A percentile compares a stretch with the other conserved stretches of the same genome.
These are phyloP conservation scores for Trichoderma aggressivum DNA, from an alignment of 2,329 filamentous ascomycete genomes.

Conservation along the genomic window DNA sequence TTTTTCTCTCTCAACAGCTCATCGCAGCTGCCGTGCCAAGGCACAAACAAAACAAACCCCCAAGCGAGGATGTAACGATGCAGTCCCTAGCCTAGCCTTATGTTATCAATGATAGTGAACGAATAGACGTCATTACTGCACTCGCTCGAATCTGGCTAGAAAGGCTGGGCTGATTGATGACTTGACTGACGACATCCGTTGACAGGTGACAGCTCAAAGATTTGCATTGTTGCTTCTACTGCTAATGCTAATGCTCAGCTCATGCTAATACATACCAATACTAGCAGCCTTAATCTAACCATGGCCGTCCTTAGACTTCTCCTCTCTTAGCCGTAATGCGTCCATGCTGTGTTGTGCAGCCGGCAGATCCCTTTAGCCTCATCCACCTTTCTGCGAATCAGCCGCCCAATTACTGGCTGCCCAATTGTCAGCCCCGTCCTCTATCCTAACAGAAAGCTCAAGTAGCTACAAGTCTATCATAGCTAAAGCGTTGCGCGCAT, in stretches of 20 bases:
- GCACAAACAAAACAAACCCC: neutral
- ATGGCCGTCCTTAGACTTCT: neutral
- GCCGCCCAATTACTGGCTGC: slow-evolving; percentile 2
- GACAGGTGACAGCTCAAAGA: neutral
- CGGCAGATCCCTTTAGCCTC: slow-evolving; percentile 14
- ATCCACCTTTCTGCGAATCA: neutral
- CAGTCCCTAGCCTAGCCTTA: neutral
- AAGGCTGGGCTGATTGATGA: neutral
- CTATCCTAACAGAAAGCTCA: neutral
- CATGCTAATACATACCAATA: neutral
- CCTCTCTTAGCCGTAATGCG: neutral
- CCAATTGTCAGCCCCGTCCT: slow-evolving; percentile 2
- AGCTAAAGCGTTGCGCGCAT: neutral
- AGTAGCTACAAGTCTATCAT: neutral
- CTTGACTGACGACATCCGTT: neutral
- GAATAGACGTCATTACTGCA: neutral
- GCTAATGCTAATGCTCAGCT: neutral
- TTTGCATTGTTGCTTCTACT: neutral
- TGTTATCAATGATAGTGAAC: neutral
- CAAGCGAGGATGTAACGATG: neutral
- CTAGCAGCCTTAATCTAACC: neutral
- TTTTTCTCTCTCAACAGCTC: neutral
- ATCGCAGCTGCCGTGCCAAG: neutral
- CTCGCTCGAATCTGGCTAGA: neutral
- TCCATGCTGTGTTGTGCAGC: neutral